These are phyloP conservation scores for Salix purpurea DNA, from an alignment of 345 rosid species.

Conservation along the genomic window DNA sequence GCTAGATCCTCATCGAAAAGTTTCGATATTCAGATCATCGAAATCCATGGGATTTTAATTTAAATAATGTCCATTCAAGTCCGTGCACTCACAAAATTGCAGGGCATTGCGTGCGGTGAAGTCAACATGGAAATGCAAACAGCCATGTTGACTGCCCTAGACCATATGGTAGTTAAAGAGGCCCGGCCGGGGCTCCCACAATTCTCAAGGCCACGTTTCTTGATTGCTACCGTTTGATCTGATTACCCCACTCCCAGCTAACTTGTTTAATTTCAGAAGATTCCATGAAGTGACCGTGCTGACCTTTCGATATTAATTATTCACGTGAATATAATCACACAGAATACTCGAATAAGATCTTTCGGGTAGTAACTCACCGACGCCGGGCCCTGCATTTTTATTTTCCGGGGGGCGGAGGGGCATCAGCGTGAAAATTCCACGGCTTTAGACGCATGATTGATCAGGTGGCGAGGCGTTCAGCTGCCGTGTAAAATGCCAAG, in stretches of 20 bases:
- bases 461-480: background rate
- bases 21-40: background rate
- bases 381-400: background rate
- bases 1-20: background rate
- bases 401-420: background rate
- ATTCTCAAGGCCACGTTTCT: background rate
- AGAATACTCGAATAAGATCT: background rate
- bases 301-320: background rate
- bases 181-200: background rate
- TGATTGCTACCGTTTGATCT: conserved; percentile 7
- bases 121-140: too few relatives aligned
- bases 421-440: background rate
- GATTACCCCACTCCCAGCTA: background rate
- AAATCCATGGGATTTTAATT: background rate
- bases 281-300: conserved; percentile 17
- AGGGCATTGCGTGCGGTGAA: too few relatives aligned
- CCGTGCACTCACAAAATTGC: background rate
- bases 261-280: conserved; percentile 7
- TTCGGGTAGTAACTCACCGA: background rate
- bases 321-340: conserved; percentile 11
- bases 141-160: too few relatives aligned
- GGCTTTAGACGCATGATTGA: background rate
- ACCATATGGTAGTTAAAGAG: too few relatives aligned
- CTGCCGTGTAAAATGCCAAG: background rate
- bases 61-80: too few relatives aligned